phyloP scores from a whole-genome alignment of 139 green algal species.

The Coccomyxa sp. region DNA sequence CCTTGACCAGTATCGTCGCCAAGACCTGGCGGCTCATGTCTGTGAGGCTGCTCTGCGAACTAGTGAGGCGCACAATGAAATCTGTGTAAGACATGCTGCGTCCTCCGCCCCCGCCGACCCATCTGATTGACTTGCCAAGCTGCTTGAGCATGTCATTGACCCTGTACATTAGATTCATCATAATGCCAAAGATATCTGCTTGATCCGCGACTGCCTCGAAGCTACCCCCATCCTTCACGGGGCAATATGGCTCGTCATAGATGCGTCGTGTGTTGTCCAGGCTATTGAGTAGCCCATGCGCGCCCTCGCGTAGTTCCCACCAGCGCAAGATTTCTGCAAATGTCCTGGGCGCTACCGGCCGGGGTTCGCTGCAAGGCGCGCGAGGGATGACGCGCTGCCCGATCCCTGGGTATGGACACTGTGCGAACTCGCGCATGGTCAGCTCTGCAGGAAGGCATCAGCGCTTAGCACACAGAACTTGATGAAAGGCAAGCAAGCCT shows the following conservation, averaged over 20 bases:
- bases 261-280: not conserved
- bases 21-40: not conserved
- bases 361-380: not conserved
- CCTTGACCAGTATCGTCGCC: not conserved
- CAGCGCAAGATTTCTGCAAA: not conserved
- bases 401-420: not conserved
- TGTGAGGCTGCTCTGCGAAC: not conserved
- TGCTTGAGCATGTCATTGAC: not conserved
- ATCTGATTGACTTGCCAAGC: not conserved
- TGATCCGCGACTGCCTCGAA: not conserved
- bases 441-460: not conserved
- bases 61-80: not conserved
- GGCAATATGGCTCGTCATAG: not conserved
- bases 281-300: not conserved
- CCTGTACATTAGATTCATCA: not conserved
- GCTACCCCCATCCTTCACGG: too few species aligned
- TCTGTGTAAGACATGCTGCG: not conserved
- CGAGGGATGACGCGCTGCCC: not conserved
- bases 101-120: not conserved
- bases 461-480: too few species aligned
- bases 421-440: not conserved
- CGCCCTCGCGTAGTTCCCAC: not conserved
- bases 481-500: too few species aligned
- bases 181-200: not conserved
- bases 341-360: not conserved